phyloP scores from a whole-genome alignment of 345 rosid genomes.

The Eucalyptus fibrosa region DNA sequence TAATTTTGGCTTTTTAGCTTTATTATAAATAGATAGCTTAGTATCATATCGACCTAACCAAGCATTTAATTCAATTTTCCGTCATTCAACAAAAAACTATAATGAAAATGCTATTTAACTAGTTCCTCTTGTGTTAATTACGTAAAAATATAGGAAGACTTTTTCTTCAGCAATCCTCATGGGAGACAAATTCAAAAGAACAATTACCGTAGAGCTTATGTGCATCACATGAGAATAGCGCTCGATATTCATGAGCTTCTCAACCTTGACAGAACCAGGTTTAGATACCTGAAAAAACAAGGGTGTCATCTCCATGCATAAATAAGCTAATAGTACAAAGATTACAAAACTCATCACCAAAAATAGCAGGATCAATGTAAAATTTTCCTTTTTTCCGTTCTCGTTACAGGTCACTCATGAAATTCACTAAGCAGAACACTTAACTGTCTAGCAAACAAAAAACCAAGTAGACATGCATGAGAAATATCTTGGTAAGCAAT shows the following conservation, averaged over 20 bases:
- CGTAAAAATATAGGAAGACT: not conserved
- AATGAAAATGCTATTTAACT: not conserved
- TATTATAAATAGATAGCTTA: not conserved
- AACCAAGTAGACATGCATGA: not conserved
- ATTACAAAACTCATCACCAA: not conserved
- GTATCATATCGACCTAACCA: not conserved
- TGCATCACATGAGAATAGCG: conserved; percentile 96
- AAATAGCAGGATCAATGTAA: not conserved
- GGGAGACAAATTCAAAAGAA: not conserved
- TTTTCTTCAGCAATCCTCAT: not conserved
- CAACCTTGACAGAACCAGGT: conserved; percentile 83
- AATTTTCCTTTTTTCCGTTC: not conserved
- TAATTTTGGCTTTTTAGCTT: not conserved
- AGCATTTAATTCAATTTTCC: not conserved
- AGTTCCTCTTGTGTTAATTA: not conserved
- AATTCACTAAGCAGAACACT: not conserved
- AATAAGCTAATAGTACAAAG: not conserved
- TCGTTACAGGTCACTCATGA: not conserved
- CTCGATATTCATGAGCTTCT: conserved; percentile 86
- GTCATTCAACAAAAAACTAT: conserved; percentile 6
- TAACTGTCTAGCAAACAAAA: not conserved
- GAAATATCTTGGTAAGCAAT: not conserved
- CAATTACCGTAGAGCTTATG: conserved; percentile 81
- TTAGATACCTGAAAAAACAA: not conserved
- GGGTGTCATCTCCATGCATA: conserved; percentile 38